phyloP scores from a whole-genome alignment of 2,329 filamentous ascomycete species.

The Daldinia sp. region DNA sequence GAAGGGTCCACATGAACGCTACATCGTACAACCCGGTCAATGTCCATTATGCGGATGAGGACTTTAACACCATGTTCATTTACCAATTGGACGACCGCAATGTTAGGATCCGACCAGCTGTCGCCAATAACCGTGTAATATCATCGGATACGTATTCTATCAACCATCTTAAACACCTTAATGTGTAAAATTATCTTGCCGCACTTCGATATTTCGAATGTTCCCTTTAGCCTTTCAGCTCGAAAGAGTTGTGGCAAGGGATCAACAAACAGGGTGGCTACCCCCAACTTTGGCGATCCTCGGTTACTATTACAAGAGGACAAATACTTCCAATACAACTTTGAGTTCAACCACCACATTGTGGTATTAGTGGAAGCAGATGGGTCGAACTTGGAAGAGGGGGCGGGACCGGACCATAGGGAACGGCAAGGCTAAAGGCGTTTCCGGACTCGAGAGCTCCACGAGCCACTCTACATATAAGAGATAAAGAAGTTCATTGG shows the following conservation, averaged over 20 bases:
- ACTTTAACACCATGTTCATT: slow-evolving; percentile 1
- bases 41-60: slow-evolving; percentile 61
- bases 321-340: slow-evolving; percentile 6
- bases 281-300: slow-evolving; percentile 22
- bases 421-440: slow-evolving; percentile 8
- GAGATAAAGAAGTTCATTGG: slow-evolving; percentile 20
- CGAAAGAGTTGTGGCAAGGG: slow-evolving; percentile 29
- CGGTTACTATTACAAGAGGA: slow-evolving; percentile 11
- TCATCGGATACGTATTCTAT: slow-evolving; percentile 12
- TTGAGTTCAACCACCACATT: slow-evolving; percentile 5
- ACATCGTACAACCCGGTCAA: slow-evolving; percentile 73
- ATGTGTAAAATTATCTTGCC: slow-evolving; percentile 25
- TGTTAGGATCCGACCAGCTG: neutral
- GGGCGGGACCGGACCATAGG: slow-evolving; percentile 17
- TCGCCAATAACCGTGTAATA: slow-evolving; percentile 6
- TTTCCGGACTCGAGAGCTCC: slow-evolving; percentile 8
- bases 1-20: slow-evolving; percentile 75
- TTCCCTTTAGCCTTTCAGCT: slow-evolving; percentile 19
- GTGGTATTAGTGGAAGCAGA: slow-evolving; percentile 12
- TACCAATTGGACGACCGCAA: slow-evolving; percentile 8
- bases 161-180: slow-evolving; percentile 13
- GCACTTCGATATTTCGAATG: slow-evolving; percentile 11
- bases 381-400: slow-evolving; percentile 13
- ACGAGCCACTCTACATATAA: slow-evolving; percentile 21
- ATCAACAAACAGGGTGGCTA: slow-evolving; percentile 30